A percentile compares a stretch with the other conserved stretches of the same genome.
These are phyloP conservation scores for Cyberlindnera euphorbiae DNA, from an alignment of 805 yeast species.

Conservation along the genomic window DNA sequence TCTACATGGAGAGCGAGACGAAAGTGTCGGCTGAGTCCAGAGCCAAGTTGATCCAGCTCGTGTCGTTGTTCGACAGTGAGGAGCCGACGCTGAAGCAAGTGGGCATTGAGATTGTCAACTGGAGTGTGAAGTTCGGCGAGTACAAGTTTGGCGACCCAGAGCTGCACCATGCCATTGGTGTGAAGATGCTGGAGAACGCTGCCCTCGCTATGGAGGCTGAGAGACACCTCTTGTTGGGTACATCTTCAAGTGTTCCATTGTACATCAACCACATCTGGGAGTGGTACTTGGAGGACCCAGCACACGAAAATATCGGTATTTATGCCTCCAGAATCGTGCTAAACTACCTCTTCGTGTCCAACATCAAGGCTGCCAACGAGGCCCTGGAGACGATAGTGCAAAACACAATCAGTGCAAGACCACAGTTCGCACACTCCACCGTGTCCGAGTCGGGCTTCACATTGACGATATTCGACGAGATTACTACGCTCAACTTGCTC, in stretches of 20 bases:
- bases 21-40: constrained; percentile 40
- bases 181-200: constrained; percentile 46
- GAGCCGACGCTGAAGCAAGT: constrained; percentile 66
- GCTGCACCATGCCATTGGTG: constrained; percentile 70
- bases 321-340: constrained; percentile 57
- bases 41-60: constrained; percentile 42
- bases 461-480: constrained; percentile 35
- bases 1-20: constrained; percentile 49
- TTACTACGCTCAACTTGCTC: constrained; percentile 57
- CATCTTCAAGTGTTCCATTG: constrained; percentile 38
- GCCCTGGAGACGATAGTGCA: constrained; percentile 32
- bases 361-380: constrained; percentile 52
- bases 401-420: constrained; percentile 12
- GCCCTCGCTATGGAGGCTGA: constrained; percentile 64
- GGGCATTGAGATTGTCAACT: constrained; percentile 58
- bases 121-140: constrained; percentile 52
- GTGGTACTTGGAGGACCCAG: constrained; percentile 37
- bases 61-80: constrained; percentile 37
- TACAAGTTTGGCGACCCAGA: constrained; percentile 68
- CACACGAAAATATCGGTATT: constrained; percentile 26
- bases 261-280: constrained; percentile 40
- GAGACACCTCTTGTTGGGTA: constrained; percentile 64
- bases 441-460: constrained; percentile 30
- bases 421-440: constrained; percentile 18
- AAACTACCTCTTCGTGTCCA: constrained; percentile 66